Evolutionary conservation across 2,329 filamentous ascomycete genomes (phyloP).

Genomic region (Fusarium goolgardi): DNA sequence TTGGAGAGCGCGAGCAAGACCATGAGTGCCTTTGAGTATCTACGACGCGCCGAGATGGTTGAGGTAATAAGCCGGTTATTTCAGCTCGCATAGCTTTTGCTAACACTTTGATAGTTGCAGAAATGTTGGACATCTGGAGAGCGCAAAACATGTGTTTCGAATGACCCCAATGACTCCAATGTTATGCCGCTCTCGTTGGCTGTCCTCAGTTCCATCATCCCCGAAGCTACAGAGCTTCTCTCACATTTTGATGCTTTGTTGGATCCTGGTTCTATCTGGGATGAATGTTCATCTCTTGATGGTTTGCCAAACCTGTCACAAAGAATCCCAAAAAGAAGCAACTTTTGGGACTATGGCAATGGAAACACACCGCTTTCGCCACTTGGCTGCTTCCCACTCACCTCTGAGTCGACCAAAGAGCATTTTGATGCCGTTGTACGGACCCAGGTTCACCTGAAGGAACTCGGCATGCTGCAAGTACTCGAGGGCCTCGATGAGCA

Average conservation of each 20-base stretch:
- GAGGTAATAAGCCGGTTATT: slow-evolving; percentile 4
- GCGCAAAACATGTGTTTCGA: not conserved
- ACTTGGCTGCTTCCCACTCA: slow-evolving; percentile 30
- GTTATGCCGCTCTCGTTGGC: not conserved
- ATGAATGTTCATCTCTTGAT: no score
- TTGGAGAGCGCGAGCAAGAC: slow-evolving; percentile 18
- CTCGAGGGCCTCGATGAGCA: slow-evolving; percentile 32
- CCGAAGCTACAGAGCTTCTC: not conserved
- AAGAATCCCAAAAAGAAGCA: not conserved
- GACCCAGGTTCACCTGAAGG: slow-evolving; percentile 24
- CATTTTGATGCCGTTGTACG: slow-evolving; percentile 32
- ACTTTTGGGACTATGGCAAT: slow-evolving; percentile 28
- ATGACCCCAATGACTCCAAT: not conserved
- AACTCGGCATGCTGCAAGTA: slow-evolving; percentile 26
- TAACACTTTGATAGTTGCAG: slow-evolving; percentile 21
- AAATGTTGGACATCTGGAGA: slow-evolving; percentile 25
- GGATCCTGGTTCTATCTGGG: not conserved
- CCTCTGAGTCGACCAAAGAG: slow-evolving; percentile 19
- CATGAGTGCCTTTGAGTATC: slow-evolving; percentile 33
- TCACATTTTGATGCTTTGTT: not conserved
- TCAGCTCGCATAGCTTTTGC: not conserved
- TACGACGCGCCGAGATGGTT: slow-evolving; percentile 27
- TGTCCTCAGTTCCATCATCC: not conserved
- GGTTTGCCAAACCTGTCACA: no score
- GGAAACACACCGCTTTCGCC: slow-evolving; percentile 14